Base-by-base conservation (phyloP, 768 basidiomycete species). In the Agrocybe pediades region DNA sequence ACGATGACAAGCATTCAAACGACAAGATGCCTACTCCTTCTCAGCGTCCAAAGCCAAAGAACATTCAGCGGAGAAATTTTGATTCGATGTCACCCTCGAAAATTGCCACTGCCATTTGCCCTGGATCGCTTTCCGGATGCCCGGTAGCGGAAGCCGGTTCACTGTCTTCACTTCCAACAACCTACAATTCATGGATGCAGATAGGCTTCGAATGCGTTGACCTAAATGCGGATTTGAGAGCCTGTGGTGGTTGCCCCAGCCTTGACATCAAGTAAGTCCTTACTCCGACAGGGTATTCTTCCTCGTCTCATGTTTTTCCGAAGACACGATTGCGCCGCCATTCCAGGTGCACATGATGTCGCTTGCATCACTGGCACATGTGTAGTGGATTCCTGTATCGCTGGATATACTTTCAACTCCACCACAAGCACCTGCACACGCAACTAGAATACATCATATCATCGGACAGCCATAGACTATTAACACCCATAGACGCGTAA, bases 241-340 rank as follows among this genome's bases (percentile, higher is more conserved):
- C 53, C 8, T 58, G 57, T 25, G 53, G 57, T 40, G 57, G 57
- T n/a, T 58, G 57, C 41, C 27, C 57, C 8, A 54, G 53, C 29
- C 49, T 58, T 19, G 48, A 58, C 44, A 39, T 44, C 5, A 58
- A 58, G 57, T 58, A 26, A 33, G 57, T 47, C 39, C 23, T 20
- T 43, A 15, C 15, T 39, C n/a, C 11, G 8, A 9, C 20, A 24
- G 6, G 11, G 27, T 23, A 30, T 17, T 23, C 9, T 9, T 3
- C n/a, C 17, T n/a, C 15, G 3, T 57, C 23, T 43, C 15, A 42
- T 30, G n/a, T 20, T 6, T 43, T n/a, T 50, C 16, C 23, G 9
- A n/a, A 58, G 57, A 33, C 45, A 58, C 36, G 57, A 58, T 21
- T 58, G 57, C 41, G 54, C 57, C 6, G n/a, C 42, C 11, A 58